phyloP scores from a whole-genome alignment of 306 rosid genomes.

The Vigna radiata region DNA sequence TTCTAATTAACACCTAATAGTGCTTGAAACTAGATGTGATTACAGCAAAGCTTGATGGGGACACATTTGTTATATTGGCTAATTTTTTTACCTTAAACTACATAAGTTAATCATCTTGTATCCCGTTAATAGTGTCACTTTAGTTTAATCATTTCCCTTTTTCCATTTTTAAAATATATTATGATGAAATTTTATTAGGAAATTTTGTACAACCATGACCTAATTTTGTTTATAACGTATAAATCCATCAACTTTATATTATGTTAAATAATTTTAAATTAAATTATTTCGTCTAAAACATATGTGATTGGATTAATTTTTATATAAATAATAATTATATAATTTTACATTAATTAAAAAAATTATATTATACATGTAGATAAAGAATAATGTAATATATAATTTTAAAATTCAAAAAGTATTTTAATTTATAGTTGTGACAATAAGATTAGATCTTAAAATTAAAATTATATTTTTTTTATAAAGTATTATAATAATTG shows the following conservation, averaged over 20 bases:
- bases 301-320: not conserved
- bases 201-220: not conserved
- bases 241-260: not conserved
- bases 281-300: not conserved
- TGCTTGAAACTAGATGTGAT: constrained; percentile 18
- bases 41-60: constrained; percentile 45
- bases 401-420: too few relatives aligned
- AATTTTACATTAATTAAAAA: too few relatives aligned
- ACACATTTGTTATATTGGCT: constrained; percentile 29
- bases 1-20: not conserved
- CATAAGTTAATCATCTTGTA: not conserved
- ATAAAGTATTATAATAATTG: too few relatives aligned
- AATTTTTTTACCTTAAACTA: not conserved
- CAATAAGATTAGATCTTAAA: too few relatives aligned
- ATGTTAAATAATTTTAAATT: not conserved
- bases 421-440: too few relatives aligned
- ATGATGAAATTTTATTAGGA: not conserved
- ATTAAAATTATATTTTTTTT: too few relatives aligned
- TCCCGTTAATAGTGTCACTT: not conserved
- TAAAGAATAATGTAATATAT: too few relatives aligned
- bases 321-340: too few relatives aligned
- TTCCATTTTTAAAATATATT: not conserved
- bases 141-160: not conserved
- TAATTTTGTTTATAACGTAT: not conserved
- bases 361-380: too few relatives aligned